Evolutionary conservation across 2,329 filamentous ascomycete genomes (phyloP).

Genomic region (Cordyceps militaris): DNA sequence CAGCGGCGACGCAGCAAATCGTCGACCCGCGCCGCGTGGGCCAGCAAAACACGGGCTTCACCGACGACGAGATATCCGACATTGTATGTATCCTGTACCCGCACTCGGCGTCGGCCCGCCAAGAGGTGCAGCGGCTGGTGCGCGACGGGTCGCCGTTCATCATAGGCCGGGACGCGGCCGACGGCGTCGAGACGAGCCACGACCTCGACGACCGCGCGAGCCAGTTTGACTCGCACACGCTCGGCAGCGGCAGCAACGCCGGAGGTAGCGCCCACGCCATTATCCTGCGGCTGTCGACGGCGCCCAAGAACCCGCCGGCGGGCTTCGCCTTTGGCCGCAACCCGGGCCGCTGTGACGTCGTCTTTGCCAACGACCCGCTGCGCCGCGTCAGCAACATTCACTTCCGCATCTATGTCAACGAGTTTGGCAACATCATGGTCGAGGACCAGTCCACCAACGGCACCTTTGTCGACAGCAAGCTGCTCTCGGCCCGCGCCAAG

Average conservation of each 20-base stretch:
- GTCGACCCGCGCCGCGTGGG: conserved; percentile 75
- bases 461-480: conserved; percentile 70
- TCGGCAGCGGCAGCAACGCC: conserved; percentile 32
- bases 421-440: conserved; percentile 81
- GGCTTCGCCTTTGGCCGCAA: conserved; percentile 90
- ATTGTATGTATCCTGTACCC: conserved; percentile 86
- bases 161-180: conserved; percentile 41
- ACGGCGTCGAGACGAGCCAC: conserved; percentile 45
- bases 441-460: conserved; percentile 96
- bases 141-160: conserved; percentile 41
- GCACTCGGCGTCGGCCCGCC: conserved; percentile 62
- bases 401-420: conserved; percentile 87
- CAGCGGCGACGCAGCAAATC: conserved; percentile 65
- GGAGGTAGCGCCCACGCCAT: conserved; percentile 56
- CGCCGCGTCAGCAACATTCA: conserved; percentile 88
- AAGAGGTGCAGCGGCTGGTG: conserved; percentile 55
- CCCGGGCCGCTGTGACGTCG: conserved; percentile 60
- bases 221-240: conserved; percentile 32
- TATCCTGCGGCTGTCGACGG: conserved; percentile 71
- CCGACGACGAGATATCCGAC: conserved; percentile 75
- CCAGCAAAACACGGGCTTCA: conserved; percentile 74
- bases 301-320: conserved; percentile 56
- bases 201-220: conserved; percentile 42
- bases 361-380: conserved; percentile 56
- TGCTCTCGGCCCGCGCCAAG: conserved; percentile 46